Percentiles rank a stretch among this genome's conserved stretches.
Conservation (phyloP, 164 flowering plant genomes). For the Sextonia rubra region DNA sequence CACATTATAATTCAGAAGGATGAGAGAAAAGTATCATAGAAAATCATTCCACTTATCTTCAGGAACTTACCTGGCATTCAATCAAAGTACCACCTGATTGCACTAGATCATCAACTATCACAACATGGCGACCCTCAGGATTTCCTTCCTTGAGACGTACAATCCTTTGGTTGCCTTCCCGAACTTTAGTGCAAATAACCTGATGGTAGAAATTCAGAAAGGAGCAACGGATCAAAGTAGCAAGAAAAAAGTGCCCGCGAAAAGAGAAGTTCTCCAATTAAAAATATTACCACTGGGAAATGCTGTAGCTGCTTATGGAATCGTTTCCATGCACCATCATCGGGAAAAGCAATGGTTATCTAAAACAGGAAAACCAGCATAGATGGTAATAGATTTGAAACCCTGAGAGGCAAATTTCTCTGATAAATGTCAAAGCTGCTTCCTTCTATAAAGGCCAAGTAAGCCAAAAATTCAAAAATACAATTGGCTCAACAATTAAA, state of each 20-base stretch:
- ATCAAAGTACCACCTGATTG: conserved; percentile 95
- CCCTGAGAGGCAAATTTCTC: neutral
- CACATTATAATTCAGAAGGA: neutral
- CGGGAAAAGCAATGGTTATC: conserved; percentile 97
- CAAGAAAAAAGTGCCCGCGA: neutral
- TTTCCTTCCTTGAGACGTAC: conserved; percentile 96
- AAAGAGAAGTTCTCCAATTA: neutral
- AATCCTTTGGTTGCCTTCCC: conserved; percentile 85
- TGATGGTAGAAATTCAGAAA: conserved; percentile 20
- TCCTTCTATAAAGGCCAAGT: neutral
- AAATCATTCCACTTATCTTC: neutral
- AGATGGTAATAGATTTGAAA: conserved; percentile 9
- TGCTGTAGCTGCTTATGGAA: conserved; percentile 97
- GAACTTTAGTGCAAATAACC: conserved; percentile 94
- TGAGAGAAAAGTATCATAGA: neutral
- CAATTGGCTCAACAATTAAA: neutral
- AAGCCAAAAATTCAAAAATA: conserved; percentile 5
- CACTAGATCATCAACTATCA: conserved; percentile 97
- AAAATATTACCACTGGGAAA: conserved; percentile 70
- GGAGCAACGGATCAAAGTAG: neutral
- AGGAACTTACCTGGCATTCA: conserved; percentile 81
- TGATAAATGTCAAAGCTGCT: neutral
- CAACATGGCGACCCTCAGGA: conserved; percentile 86
- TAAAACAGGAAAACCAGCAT: conserved; percentile 21
- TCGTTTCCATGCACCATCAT: conserved; percentile 99